Base-by-base conservation (phyloP, 805 yeast species). In the Metschnikowia santaceciliae region DNA sequence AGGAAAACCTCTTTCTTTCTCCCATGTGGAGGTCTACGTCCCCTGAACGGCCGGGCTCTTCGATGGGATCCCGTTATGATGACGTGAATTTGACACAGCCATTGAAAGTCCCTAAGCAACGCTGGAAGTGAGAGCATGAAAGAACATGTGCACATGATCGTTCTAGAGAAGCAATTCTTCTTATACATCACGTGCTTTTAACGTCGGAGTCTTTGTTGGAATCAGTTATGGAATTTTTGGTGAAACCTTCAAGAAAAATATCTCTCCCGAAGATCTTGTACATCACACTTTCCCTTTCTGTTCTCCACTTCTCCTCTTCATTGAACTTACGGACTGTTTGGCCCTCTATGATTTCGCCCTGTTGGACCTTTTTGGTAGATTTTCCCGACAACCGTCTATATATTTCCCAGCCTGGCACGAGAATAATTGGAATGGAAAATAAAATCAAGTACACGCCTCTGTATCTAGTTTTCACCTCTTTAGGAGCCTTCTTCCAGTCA, bases 401-500 rank as follows among this genome's bases (percentile, higher is more conserved):
- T 46, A 74, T 50, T 51, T 72, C 76, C 51, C 61, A 61, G 2
- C 71, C 64, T 1, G 73, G 68, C 22, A 72, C 53, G 10, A 66
- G 45, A 7, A 72, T 52, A 7, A 74, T 51, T 0, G 78, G 78
- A 13, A 74, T 67, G 23, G 75, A 68, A 35, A 71, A 61, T 22
- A 74, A 58, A 2, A 74, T 65, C 58, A 70, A 54, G 54, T 63
- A 71, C 6, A 74, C 61, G 7, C 77, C 77, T 33, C 65, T 61
- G 56, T 71, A 72, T 37, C 75, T 53, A 11, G 59, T 62, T 52
- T 63, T 69, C 19, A 74, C 61, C 40, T 66, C 75, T 46, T 59
- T 56, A 2, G 77, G 76, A 0, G 77, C 77, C 54, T 67, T 70
- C 47, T 72, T 71, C 78, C 78, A 74, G 58, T 73, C 65, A 4